These are phyloP conservation scores for Plasmodium berghei DNA, from an alignment of 169 alveolate species.

Conservation along the genomic window DNA sequence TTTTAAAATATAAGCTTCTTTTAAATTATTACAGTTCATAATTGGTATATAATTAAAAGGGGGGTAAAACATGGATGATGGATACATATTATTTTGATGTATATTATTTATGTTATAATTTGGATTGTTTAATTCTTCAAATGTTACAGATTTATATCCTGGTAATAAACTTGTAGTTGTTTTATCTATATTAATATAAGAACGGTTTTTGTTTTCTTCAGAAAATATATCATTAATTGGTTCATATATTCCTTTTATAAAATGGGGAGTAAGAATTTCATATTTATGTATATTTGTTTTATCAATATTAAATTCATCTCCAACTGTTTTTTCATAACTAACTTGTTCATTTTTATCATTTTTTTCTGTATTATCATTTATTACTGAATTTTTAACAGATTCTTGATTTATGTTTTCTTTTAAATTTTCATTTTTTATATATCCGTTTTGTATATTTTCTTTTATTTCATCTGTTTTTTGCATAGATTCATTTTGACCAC, in stretches of 20 bases:
- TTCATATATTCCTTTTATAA: slow-evolving; percentile 42
- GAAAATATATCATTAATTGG: slow-evolving; percentile 30
- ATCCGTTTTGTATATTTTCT: background rate
- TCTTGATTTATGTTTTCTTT: background rate
- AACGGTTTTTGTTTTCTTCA: slow-evolving; percentile 1
- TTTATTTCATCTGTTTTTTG: background rate
- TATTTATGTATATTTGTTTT: background rate
- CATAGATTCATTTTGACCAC: background rate
- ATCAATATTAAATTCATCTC: background rate
- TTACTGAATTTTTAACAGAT: background rate
- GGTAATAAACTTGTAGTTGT: slow-evolving; percentile 25
- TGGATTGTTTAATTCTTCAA: slow-evolving; percentile 8
- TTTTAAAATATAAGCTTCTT: slow-evolving; percentile 26
- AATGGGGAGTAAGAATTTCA: slow-evolving; percentile 5
- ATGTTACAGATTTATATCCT: slow-evolving; percentile 32
- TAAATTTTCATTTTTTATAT: background rate
- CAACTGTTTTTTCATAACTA: background rate
- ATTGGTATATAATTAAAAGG: slow-evolving; percentile 19
- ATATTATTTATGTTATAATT: background rate
- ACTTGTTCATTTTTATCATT: background rate
- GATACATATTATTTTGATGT: slow-evolving; percentile 12
- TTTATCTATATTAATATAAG: background rate
- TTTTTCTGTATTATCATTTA: background rate
- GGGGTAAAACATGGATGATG: slow-evolving; percentile 19
- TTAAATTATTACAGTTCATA: background rate